phyloP scores from a whole-genome alignment of 768 basidiomycete genomes.

The Lepiota subincarnata region DNA sequence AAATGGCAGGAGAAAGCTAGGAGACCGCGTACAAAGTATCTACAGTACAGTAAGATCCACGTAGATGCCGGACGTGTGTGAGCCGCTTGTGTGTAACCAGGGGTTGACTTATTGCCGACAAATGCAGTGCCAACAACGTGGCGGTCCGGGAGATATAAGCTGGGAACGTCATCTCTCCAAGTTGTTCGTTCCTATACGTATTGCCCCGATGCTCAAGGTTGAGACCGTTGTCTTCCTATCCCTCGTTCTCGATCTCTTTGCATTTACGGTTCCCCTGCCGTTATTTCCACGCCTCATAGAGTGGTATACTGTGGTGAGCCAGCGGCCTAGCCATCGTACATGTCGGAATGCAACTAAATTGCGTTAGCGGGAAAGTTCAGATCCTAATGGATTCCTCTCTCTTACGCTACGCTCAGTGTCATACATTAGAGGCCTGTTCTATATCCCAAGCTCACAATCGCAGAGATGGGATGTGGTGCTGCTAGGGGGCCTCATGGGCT shows the following conservation, averaged over 20 bases:
- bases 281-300: conserved; percentile 97
- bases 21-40: background rate
- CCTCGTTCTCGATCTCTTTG: conserved; percentile 83
- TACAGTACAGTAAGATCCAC: too few relatives aligned
- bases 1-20: background rate
- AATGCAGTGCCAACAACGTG: too few relatives aligned
- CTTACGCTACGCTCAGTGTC: conserved; percentile 67
- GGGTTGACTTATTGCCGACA: too few relatives aligned
- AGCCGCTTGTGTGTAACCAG: too few relatives aligned
- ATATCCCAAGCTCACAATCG: conserved; percentile 53
- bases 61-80: too few relatives aligned
- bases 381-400: conserved; percentile 68
- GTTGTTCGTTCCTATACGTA: background rate
- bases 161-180: background rate
- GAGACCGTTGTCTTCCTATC: conserved; percentile 87
- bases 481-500: conserved; percentile 91
- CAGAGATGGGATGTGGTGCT: conserved; percentile 92
- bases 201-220: conserved; percentile 51
- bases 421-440: conserved; percentile 59
- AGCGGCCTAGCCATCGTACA: background rate
- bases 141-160: too few relatives aligned
- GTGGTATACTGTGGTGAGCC: conserved; percentile 75
- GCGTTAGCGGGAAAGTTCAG: conserved; percentile 63
- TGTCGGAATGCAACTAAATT: conserved; percentile 1
- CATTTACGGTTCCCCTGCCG: conserved; percentile 93